A percentile compares a stretch with the other conserved stretches of the same genome.
Evolutionary conservation across 805 yeast genomes (phyloP).

Genomic region (Starmerella sirachaensis): DNA sequence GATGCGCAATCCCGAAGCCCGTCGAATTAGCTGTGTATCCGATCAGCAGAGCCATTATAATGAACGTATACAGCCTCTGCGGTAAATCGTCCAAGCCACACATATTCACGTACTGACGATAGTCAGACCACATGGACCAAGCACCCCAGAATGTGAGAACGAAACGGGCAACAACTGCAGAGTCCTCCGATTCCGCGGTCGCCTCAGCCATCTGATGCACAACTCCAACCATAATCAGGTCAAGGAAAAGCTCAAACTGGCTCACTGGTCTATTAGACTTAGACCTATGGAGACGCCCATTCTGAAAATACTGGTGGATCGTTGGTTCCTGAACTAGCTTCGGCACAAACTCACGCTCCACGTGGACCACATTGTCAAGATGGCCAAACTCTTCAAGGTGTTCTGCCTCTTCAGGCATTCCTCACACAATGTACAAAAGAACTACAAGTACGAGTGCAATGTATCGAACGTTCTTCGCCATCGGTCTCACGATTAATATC

Average conservation of each 20-base stretch:
- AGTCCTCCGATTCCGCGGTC: conserved; percentile 4
- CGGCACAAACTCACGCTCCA: conserved; percentile 1
- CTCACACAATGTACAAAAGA: no score
- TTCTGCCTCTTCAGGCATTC: conserved; percentile 2
- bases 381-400: conserved; percentile 9
- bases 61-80: conserved; percentile 9
- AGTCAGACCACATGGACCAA: conserved; percentile 12
- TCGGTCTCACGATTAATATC: no score
- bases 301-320: conserved; percentile 7
- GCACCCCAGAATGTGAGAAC: conserved; percentile 12
- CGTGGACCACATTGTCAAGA: conserved; percentile 6
- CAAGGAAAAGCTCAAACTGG: conserved; percentile 12
- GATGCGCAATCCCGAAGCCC: conserved; percentile 3
- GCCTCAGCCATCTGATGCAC: conserved; percentile 10
- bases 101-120: conserved; percentile 7
- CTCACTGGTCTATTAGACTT: conserved; percentile 3
- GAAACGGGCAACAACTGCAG: conserved; percentile 6
- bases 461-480: no score
- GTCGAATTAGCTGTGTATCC: conserved; percentile 11
- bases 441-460: no score
- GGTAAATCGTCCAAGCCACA: conserved; percentile 9
- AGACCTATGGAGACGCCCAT: conserved; percentile 3
- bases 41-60: conserved; percentile 7
- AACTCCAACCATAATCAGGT: conserved; percentile 11
- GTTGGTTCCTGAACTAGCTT: conserved; percentile 5